Percentiles rank a stretch among this genome's conserved stretches.
Evolutionary conservation across 2,329 filamentous ascomycete species (phyloP).

Genomic region (Botrytis fabae): DNA sequence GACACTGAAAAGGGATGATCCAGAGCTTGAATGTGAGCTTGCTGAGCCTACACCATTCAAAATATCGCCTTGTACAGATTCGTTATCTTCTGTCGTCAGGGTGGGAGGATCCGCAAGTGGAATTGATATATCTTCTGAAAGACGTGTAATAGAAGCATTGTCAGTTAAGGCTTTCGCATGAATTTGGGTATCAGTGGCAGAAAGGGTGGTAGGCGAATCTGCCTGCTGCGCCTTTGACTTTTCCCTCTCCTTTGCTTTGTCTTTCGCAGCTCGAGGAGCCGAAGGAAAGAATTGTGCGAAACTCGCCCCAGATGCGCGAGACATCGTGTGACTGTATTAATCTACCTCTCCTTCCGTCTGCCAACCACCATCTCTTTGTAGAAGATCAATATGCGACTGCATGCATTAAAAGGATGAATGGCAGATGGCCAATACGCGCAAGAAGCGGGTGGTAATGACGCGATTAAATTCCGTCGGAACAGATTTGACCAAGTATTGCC

Average conservation of each 20-base stretch:
- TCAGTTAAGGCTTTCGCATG: constrained; percentile 38
- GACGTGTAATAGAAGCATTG: constrained; percentile 36
- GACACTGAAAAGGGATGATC: constrained; percentile 68
- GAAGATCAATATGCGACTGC: constrained; percentile 33
- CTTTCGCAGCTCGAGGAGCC: constrained; percentile 59
- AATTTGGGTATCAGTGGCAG: constrained; percentile 41
- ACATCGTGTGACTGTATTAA: constrained; percentile 59
- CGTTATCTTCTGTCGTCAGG: constrained; percentile 52
- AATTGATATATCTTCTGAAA: constrained; percentile 29
- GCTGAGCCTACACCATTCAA: constrained; percentile 71
- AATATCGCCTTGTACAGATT: constrained; percentile 62
- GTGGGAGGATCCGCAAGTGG: constrained; percentile 32
- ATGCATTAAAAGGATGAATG: constrained; percentile 33
- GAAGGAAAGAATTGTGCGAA: constrained; percentile 86
- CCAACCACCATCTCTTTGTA: constrained; percentile 39
- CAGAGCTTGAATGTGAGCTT: constrained; percentile 69
- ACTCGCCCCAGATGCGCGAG: constrained; percentile 73
- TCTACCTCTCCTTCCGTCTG: constrained; percentile 39
- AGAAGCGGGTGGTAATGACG: constrained; percentile 27
- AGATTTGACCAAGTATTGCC: constrained; percentile 15
- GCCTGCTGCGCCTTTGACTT: constrained; percentile 50
- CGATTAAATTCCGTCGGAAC: constrained; percentile 24
- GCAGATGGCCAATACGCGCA: constrained; percentile 33
- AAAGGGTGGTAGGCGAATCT: constrained; percentile 38
- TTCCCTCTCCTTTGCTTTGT: constrained; percentile 61